Evolutionary conservation across 2,329 filamentous ascomycete species (phyloP), one percentile per base, ranked within the genome.

Genomic region (Bipolaris bicolor): DNA sequence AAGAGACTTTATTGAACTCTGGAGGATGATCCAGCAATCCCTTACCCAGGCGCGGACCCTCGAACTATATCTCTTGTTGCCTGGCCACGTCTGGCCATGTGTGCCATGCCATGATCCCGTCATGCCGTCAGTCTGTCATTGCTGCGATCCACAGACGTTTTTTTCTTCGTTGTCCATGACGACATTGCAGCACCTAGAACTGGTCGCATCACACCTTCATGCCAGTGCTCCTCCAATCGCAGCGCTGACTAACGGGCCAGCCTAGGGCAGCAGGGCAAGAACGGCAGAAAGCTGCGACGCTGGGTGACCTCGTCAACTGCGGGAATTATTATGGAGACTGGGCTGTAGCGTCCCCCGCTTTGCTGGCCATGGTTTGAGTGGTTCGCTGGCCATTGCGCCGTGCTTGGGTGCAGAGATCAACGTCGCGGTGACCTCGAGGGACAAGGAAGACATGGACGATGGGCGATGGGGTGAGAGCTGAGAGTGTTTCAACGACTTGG

Each of bases 141-240:
- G 20, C 18, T 18, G 20, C 43, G 16, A 31, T 15, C n/a, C 26
- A 11, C n/a, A 46, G 26, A 31, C 26, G 26, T 46, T 20, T 31
- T 33, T 22, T 11, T 7, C 16, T 20, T 10, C 9, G 2, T 11
- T 20, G 3, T 39, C 46, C 22, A 49, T 49, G 46, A 51, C 52
- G 52, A 51, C 52, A 55, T 55, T 24, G 33, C 16, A 37, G 9
- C n/a, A 36, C 15, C 47, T 45, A 26, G 33, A 39, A 37, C 48
- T 46, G 20, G 48, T 41, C 36, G 48, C 48, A 47, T 52, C 49
- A 52, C 51, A 29, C 48, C 31, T 13, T 31, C n/a, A 46, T 15
- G 37, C 39, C 46, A 29, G 46, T 49, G 46, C 46, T 39, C 34
- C 20, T 15, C 20, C 33, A 48, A 48, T 49, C n/a, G 43, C 29